Evolutionary conservation across 1,139 yeast genomes (phyloP), one percentile per base, ranked within the genome.

Genomic region (Saccharomyces uvarum): DNA sequence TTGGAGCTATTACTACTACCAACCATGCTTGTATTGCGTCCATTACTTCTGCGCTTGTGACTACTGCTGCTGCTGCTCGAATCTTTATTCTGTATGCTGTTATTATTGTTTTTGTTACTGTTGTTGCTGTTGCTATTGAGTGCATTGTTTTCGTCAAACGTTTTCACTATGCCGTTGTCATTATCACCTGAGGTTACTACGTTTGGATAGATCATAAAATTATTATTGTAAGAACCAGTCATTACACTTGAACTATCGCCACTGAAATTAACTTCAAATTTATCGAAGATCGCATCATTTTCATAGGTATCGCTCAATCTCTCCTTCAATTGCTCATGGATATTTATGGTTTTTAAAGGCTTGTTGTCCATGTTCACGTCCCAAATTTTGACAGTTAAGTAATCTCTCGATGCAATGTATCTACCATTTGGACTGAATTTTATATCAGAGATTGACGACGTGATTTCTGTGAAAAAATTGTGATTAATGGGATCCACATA

Each of bases 211-310:
- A 95, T 88, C 96, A 90, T 89, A 71, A 95, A 93, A 74, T 90
- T 91, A 75, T 93, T 93, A 73, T 91, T 90, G 77, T 95, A 95
- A 51, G 97, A 88, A 54, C 99, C 99, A 26, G 99, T 91, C 95
- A 95, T 88, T 58, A 93, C 85, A 56, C 91, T 83, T 70, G 84
- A 84, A 67, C 89, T 88, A 73, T 95, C 98, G 50, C 99, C 99
- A 63, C 91, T 81, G 69, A 93, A 90, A 64, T 86, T 95, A 57
- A 90, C 97, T 76, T 93, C 99, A 73, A 95, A 95, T 77, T 93
- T 95, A 77, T 95, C 99, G 75, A 95, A 95, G 58, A 95, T 95
- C 52, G 98, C 96, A 74, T 95, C 99, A 71, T 91, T 91, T 72
- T 95, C 99, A 75, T 95, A 95, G 47, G 98, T 90, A 72, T 95